Percentiles rank a stretch among this genome's conserved stretches.
These are phyloP conservation scores for Adenanthera pavonina DNA, from an alignment of 306 rosid species.

Conservation along the genomic window DNA sequence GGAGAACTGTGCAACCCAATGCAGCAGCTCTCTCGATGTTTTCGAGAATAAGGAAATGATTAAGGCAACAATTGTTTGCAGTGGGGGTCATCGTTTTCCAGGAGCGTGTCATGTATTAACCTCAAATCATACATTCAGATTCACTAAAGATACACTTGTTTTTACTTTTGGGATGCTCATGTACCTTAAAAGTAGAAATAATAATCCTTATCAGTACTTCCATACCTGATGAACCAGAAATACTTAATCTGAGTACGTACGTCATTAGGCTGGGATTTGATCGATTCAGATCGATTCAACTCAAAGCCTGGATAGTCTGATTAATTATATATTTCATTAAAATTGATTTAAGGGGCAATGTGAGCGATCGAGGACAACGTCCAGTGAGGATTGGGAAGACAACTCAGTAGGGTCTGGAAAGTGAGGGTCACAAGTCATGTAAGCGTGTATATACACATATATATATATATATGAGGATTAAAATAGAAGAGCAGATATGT, in stretches of 20 bases:
- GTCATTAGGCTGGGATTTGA: not conserved
- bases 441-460: not conserved
- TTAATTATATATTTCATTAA: no score
- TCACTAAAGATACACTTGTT: not conserved
- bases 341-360: no score
- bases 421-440: constrained; percentile 9
- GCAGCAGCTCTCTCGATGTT: constrained; percentile 3
- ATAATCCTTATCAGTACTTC: not conserved
- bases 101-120: not conserved
- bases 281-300: not conserved
- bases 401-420: constrained; percentile 3
- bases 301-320: no score
- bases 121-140: not conserved
- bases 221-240: not conserved
- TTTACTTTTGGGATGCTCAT: constrained; percentile 5
- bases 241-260: not conserved
- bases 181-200: not conserved
- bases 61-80: constrained; percentile 13
- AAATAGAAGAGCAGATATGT: not conserved
- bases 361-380: no score
- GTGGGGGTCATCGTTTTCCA: not conserved
- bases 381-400: not conserved
- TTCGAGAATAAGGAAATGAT: constrained; percentile 6
- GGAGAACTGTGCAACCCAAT: not conserved
- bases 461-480: not conserved